A percentile compares a stretch with the other conserved stretches of the same genome.
Evolutionary conservation across 805 yeast genomes (phyloP).

Genomic region (Blastobotrys chiropterorum): DNA sequence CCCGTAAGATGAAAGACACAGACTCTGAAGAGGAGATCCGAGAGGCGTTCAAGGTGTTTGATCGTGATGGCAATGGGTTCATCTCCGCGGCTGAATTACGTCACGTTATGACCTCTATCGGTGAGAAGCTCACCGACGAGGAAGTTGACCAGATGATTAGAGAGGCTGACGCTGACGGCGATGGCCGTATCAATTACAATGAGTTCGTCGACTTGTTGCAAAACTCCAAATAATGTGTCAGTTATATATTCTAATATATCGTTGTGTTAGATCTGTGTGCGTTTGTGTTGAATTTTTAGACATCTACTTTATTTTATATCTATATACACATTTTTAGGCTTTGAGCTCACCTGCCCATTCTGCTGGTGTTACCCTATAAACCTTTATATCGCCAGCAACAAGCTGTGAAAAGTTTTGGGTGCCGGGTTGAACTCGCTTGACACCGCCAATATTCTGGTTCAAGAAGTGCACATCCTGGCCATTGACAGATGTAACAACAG

Average conservation of each 20-base stretch:
- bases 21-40: conserved; percentile 95
- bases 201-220: conserved; percentile 85
- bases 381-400: conserved; percentile 25
- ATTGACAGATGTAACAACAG: conserved; percentile 26
- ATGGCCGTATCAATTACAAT: conserved; percentile 94
- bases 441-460: conserved; percentile 31
- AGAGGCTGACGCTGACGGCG: conserved; percentile 79
- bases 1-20: conserved; percentile 90
- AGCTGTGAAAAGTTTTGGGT: conserved; percentile 24
- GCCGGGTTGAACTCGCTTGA: conserved; percentile 27
- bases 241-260: background rate
- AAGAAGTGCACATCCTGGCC: conserved; percentile 19
- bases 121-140: conserved; percentile 92
- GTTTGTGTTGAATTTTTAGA: too few species aligned
- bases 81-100: conserved; percentile 94
- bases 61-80: conserved; percentile 88
- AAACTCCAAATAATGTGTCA: conserved; percentile 5
- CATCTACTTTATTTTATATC: too few species aligned
- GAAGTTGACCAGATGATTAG: conserved; percentile 96
- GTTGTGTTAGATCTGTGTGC: background rate
- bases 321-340: background rate
- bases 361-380: conserved; percentile 29
- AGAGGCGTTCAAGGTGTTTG: conserved; percentile 97
- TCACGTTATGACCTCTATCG: conserved; percentile 95
- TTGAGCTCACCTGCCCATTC: conserved; percentile 28